Percentiles rank a stretch among this genome's conserved stretches.
phyloP scores from a whole-genome alignment of 2,329 filamentous ascomycete species.

The Verticillium dahliae region DNA sequence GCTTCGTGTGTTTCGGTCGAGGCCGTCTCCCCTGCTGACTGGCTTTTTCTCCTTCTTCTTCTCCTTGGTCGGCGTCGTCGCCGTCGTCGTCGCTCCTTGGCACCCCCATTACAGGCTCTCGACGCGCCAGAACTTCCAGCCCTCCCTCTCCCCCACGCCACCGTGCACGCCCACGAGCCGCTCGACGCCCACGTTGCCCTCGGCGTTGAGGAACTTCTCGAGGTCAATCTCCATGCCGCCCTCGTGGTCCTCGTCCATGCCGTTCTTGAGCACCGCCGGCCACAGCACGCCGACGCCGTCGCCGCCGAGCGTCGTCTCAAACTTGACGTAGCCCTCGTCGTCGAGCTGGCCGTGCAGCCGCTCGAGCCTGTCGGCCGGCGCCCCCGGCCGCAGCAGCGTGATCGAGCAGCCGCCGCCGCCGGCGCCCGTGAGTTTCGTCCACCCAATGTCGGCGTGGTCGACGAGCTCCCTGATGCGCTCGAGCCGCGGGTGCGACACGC shows the following conservation, averaged over 20 bases:
- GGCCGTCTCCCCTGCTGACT: background rate
- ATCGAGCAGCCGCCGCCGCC: slow-evolving; percentile 96
- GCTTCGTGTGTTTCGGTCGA: background rate
- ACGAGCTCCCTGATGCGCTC: slow-evolving; percentile 88
- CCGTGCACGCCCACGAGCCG: slow-evolving; percentile 74
- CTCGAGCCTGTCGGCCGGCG: slow-evolving; percentile 47
- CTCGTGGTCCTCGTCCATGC: slow-evolving; percentile 66
- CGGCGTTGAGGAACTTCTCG: slow-evolving; percentile 73
- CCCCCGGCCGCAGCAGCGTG: slow-evolving; percentile 70
- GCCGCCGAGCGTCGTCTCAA: slow-evolving; percentile 83
- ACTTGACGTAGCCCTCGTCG: slow-evolving; percentile 72
- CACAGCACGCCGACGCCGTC: slow-evolving; percentile 92
- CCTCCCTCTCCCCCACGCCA: slow-evolving; percentile 61
- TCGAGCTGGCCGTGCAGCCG: slow-evolving; percentile 60
- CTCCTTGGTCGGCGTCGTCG: background rate
- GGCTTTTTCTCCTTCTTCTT: background rate
- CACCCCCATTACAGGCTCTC: slow-evolving; percentile 30
- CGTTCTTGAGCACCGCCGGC: slow-evolving; percentile 85
- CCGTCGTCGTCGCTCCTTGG: background rate
- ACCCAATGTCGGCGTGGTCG: slow-evolving; percentile 83
- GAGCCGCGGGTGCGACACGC: slow-evolving; percentile 88
- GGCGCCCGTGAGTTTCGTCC: slow-evolving; percentile 95
- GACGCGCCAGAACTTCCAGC: slow-evolving; percentile 82
- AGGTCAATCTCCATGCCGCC: slow-evolving; percentile 90
- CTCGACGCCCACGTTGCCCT: slow-evolving; percentile 78